Evolutionary conservation across 805 yeast genomes (phyloP), one percentile per base, ranked within the genome.

Genomic region (Debaryomyces hansenii): DNA sequence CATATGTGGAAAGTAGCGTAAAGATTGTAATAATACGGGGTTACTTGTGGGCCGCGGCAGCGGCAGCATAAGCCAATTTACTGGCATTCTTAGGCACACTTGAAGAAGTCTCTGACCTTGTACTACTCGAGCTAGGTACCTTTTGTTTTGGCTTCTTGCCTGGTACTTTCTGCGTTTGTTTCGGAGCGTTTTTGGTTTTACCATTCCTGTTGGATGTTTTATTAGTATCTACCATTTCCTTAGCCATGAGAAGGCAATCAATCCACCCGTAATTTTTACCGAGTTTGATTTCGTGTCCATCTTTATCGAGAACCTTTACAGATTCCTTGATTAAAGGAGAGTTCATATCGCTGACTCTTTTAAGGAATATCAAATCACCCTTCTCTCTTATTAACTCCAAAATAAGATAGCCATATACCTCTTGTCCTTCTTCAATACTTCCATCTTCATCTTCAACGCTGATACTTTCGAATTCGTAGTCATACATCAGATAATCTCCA

Each of bases 401-500:
- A 10, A 85, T 83, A 39, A 85, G 66, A 55, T 79, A 85, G 0
- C 92, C 94, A 45, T 71, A 76, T 20, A 72, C 71, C 5, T 72
- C 71, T 15, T 64, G 68, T 47, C 82, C 87, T 51, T 50, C 54
- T 9, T 48, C 54, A 12, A 48, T 38, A 5, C 20, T 46, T 4
- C 35, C 34, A 5, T 50, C 62, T 7, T 57, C 60, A 14, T 58
- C 61, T 27, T 56, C 63, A 4, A 49, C 56, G 3, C 59, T 52
- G 12, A 55, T 44, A 18, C 54, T 49, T 55, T 82, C 84, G 63
- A 87, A 86, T 60, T 86, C 92, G 63, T 84, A 85, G 63, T 86
- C 92, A 60, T 86, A 87, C 84, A 87, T 82, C 57, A 87, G 87
- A 45, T 86, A 80, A 52, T 79, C 74, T n/a, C 57, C 57, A 1